Conservation (phyloP, 371 early-diverging fungal species). For the Blakeslea trispora region DNA sequence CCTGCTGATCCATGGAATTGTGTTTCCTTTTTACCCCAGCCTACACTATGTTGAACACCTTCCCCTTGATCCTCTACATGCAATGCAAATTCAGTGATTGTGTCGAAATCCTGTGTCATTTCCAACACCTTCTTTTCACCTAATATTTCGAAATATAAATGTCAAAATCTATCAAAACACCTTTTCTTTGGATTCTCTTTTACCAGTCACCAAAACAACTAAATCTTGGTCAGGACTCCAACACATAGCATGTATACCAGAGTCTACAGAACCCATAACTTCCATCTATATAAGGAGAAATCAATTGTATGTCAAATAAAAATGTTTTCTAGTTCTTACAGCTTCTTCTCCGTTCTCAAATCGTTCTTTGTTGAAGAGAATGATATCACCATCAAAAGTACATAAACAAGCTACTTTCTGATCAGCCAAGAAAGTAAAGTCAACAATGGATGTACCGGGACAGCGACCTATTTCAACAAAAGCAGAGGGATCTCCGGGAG, state of each 20-base stretch:
- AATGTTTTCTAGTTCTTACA: conserved; percentile 19
- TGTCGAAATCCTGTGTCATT: conserved; percentile 94
- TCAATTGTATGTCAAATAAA: neutral
- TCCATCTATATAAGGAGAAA: conserved; percentile 48
- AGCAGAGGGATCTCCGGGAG: conserved; percentile 27
- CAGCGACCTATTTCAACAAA: conserved; percentile 32
- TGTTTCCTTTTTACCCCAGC: conserved; percentile 97
- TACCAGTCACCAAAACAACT: conserved; percentile 80
- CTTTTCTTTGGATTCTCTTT: neutral
- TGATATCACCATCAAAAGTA: conserved; percentile 70
- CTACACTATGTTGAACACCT: conserved; percentile 80
- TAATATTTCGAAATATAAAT: too few relatives aligned
- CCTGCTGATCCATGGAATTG: conserved; percentile 96
- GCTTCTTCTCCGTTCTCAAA: conserved; percentile 53
- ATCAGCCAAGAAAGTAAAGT: conserved; percentile 65
- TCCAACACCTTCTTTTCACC: conserved; percentile 76
- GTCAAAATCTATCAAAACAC: too few relatives aligned
- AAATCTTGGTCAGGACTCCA: conserved; percentile 96
- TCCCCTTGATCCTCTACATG: conserved; percentile 70
- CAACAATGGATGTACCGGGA: conserved; percentile 38
- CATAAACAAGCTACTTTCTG: conserved; percentile 67
- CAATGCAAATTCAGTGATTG: conserved; percentile 78
- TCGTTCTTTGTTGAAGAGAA: conserved; percentile 59
- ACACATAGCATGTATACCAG: conserved; percentile 75
- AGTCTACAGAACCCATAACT: conserved; percentile 77